Evolutionary conservation across 2,329 filamentous ascomycete genomes (phyloP).

Genomic region (Trichoderma sp.): DNA sequence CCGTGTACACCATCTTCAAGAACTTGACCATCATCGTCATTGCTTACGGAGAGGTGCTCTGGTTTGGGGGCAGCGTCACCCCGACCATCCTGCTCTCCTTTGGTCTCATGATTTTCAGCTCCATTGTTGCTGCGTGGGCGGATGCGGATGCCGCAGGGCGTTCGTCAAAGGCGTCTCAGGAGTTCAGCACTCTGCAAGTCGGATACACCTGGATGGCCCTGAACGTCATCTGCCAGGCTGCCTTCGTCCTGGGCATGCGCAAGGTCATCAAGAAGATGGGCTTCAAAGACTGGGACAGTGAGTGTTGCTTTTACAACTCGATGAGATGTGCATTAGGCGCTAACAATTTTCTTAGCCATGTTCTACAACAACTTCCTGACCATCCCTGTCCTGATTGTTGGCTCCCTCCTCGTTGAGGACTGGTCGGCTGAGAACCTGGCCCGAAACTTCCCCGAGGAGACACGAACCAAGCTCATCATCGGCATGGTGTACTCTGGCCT

Average conservation of each 20-base stretch:
- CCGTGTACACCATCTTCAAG: slow-evolving; percentile 99
- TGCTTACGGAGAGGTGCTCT: slow-evolving; percentile 95
- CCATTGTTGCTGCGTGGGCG: slow-evolving; percentile 92
- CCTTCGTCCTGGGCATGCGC: slow-evolving; percentile 89
- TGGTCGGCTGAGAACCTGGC: slow-evolving; percentile 85
- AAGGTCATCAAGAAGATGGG: slow-evolving; percentile 99
- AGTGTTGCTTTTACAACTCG: slow-evolving; percentile 46
- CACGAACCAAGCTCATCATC: slow-evolving; percentile 76
- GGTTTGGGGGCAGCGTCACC: slow-evolving; percentile 93
- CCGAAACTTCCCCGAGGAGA: slow-evolving; percentile 84
- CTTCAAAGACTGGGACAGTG: slow-evolving; percentile 99
- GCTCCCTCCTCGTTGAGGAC: slow-evolving; percentile 83
- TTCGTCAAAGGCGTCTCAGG: slow-evolving; percentile 64
- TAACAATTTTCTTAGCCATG: slow-evolving; percentile 72
- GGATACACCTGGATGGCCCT: slow-evolving; percentile 98
- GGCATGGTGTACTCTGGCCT: slow-evolving; percentile 95
- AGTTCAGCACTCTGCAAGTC: slow-evolving; percentile 86
- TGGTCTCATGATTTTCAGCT: slow-evolving; percentile 94
- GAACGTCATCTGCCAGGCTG: slow-evolving; percentile 92
- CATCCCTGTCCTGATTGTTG: slow-evolving; percentile 84
- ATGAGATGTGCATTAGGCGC: slow-evolving; percentile 26
- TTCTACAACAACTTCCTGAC: slow-evolving; percentile 99
- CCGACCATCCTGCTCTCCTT: slow-evolving; percentile 89
- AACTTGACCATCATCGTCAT: slow-evolving; percentile 99
- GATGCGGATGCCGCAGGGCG: slow-evolving; percentile 86